Percentiles rank a stretch among this genome's conserved stretches.
Conservation (phyloP, 2,329 filamentous ascomycete genomes). For the Aplosporella prunicola region DNA sequence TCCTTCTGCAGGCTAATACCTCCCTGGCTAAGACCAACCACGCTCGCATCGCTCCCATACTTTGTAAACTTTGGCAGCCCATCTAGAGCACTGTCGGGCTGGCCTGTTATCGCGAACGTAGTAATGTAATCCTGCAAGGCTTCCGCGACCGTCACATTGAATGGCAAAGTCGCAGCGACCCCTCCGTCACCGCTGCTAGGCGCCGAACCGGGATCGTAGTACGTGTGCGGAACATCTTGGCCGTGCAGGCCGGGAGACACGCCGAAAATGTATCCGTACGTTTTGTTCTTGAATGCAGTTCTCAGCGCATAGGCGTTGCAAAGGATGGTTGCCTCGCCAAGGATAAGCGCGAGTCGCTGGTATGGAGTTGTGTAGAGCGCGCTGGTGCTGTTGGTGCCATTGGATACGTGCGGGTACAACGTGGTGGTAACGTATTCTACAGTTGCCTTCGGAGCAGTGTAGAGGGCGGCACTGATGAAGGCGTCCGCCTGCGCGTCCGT, state of each 20-base stretch:
- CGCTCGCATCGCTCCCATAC: conserved; percentile 36
- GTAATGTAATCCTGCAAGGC: conserved; percentile 39
- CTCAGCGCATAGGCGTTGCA: conserved; percentile 11
- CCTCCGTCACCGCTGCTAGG: neutral
- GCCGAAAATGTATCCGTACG: conserved; percentile 12
- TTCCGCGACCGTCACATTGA: conserved; percentile 29
- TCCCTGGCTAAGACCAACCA: conserved; percentile 36
- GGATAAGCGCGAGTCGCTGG: neutral
- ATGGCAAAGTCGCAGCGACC: neutral
- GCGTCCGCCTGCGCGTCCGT: neutral
- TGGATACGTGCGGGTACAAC: conserved; percentile 4
- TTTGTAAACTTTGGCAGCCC: conserved; percentile 36
- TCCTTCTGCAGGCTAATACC: conserved; percentile 36
- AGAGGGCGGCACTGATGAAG: neutral
- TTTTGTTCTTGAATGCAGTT: conserved; percentile 1
- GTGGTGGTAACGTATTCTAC: conserved; percentile 1
- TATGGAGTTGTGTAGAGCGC: neutral
- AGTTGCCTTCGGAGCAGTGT: neutral
- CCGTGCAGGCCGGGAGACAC: conserved; percentile 11
- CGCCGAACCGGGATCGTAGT: conserved; percentile 4
- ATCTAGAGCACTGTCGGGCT: conserved; percentile 24
- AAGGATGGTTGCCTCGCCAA: conserved; percentile 4
- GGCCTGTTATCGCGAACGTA: conserved; percentile 31
- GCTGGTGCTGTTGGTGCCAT: neutral
- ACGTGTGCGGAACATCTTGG: conserved; percentile 9